Base-by-base conservation (phyloP, 768 basidiomycete genomes). In the Lyophyllum semitale region DNA sequence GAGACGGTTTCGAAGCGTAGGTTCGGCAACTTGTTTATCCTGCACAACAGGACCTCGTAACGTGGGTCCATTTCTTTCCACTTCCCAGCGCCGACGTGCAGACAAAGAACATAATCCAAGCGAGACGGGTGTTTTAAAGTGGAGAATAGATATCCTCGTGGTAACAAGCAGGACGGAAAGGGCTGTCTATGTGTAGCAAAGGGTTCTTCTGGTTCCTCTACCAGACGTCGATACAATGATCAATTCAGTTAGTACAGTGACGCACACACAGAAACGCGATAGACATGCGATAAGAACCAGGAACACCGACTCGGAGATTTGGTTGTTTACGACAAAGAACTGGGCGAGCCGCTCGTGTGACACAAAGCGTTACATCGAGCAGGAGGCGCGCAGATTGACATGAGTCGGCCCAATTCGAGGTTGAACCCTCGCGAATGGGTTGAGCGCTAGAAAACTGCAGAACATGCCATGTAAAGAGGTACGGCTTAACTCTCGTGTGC, bases 331-430 rank as follows among this genome's bases (percentile, higher is more conserved):
- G 5, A 22, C 30, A 27, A 35, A 18, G 22, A 58, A 51, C 33
- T 33, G 47, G 33, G 20, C 32, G 47, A 48, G 47, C 47, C 26
- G 47, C 32, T 35, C 47, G 47, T 7, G 47, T 48, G 47, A 48
- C 35, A 25, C 13, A 9, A 13, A 23, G 22, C 23, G 1, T 12
- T 38, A 13, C 47, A 48, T 15, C 12, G n/a, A n/a, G n/a, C n/a
- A 32, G 47, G 15, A 44, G 26, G 27, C 26, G 26, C 17, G 22
- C 18, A 42, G 1, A 22, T 42, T 30, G 29, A 6, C 29, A 5
- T 12, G 13, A 29, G 27, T 27, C n/a, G 5, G 44, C 22, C 29
- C 26, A 45, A 29, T 29, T 45, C 15, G 44, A 45, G 44, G 29
- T 17, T 3, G 8, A 18, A 18, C 4, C 4, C 27, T 18, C 6